Evolutionary conservation across 352 stramenopile species (phyloP).

Genomic region (Phytophthora citrophthora): DNA sequence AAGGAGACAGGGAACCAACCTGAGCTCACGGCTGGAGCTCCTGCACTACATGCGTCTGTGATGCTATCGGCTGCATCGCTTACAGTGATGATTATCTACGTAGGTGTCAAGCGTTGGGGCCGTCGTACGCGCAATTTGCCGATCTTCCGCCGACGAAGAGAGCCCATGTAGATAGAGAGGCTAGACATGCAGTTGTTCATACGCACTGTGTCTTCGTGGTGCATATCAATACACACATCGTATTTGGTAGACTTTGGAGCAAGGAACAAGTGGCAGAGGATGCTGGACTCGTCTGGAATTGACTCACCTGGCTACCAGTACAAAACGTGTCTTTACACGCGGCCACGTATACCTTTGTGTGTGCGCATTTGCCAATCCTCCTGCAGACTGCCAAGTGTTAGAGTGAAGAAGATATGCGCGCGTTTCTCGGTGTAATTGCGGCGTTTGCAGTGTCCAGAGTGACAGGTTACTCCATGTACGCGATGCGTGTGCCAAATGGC

Average conservation of each 20-base stretch:
- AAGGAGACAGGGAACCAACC: background rate
- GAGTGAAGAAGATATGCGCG: conserved; percentile 6
- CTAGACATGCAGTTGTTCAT: conserved; percentile 9
- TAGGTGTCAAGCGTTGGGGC: conserved; percentile 10
- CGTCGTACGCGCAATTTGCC: conserved; percentile 19
- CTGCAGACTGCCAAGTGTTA: background rate
- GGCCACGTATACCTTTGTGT: conserved; percentile 8
- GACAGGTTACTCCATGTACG: conserved; percentile 27
- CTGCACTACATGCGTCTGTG: conserved; percentile 25
- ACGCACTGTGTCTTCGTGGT: background rate
- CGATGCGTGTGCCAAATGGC: conserved; percentile 38
- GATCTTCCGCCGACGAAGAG: conserved; percentile 27
- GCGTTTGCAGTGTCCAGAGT: background rate
- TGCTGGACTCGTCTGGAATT: background rate
- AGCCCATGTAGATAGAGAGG: conserved; percentile 15
- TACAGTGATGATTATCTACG: conserved; percentile 23
- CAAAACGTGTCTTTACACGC: conserved; percentile 21
- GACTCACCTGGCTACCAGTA: conserved; percentile 1
- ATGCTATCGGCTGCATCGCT: conserved; percentile 27
- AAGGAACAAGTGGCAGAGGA: conserved; percentile 5
- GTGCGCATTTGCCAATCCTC: conserved; percentile 8
- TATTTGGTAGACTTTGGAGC: background rate
- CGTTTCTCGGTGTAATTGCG: background rate
- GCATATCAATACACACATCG: conserved; percentile 11
- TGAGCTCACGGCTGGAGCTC: conserved; percentile 3